Conservation (phyloP, 306 rosid species). For the Prunus persica region DNA sequence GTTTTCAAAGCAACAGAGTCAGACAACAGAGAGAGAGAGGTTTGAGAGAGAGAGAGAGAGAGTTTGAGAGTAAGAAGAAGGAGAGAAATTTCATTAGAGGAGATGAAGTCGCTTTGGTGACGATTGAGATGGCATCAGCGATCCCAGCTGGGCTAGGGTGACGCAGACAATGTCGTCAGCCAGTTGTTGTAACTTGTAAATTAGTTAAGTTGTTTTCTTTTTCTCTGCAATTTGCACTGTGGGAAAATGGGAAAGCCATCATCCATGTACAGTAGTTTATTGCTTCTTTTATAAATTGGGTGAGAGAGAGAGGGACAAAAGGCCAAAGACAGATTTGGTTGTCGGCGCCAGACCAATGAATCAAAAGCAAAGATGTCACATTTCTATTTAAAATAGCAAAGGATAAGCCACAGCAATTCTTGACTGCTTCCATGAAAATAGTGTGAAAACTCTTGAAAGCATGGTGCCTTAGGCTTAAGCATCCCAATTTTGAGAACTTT, state of each 20-base stretch:
- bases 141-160: conserved; percentile 45
- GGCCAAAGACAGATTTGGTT: neutral
- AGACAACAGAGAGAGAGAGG: neutral
- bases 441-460: too few relatives aligned
- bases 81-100: conserved; percentile 22
- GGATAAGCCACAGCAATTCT: neutral
- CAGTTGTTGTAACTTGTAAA: neutral
- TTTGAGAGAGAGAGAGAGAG: conserved; percentile 3
- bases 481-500: too few relatives aligned
- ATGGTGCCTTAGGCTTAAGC: too few relatives aligned
- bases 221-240: neutral
- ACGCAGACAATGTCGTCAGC: conserved; percentile 44
- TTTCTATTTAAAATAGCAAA: neutral
- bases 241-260: neutral
- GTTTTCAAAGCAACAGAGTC: conserved; percentile 23
- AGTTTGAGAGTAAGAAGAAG: neutral
- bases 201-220: neutral
- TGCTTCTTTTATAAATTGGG: neutral
- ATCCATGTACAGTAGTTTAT: neutral
- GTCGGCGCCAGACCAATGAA: neutral
- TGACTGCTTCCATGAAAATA: neutral
- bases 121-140: conserved; percentile 53
- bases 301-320: neutral
- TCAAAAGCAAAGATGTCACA: neutral
- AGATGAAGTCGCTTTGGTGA: conserved; percentile 68